These are phyloP conservation scores for Hypoxylon fragiforme DNA, from an alignment of 495 filamentous ascomycete species.

Conservation along the genomic window DNA sequence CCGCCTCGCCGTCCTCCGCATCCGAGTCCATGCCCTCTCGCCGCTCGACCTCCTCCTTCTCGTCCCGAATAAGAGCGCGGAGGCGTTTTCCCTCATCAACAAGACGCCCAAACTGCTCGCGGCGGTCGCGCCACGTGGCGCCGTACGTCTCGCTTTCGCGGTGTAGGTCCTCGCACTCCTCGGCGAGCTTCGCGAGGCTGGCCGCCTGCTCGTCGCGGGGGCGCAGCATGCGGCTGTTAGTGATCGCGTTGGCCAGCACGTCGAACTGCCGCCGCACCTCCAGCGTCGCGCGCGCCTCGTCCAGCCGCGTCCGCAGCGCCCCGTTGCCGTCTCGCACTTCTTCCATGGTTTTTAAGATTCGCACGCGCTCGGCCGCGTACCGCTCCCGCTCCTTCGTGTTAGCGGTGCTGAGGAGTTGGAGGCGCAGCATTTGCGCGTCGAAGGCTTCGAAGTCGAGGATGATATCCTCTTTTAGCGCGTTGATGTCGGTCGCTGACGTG, in stretches of 20 bases:
- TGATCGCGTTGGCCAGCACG: slow-evolving; percentile 83
- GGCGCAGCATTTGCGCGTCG: slow-evolving; percentile 74
- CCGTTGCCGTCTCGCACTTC: slow-evolving; percentile 75
- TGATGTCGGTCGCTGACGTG: slow-evolving; percentile 49
- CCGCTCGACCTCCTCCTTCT: slow-evolving; percentile 84
- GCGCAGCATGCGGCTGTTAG: slow-evolving; percentile 73
- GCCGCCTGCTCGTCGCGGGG: slow-evolving; percentile 80
- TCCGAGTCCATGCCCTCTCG: slow-evolving; percentile 82
- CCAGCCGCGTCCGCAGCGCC: slow-evolving; percentile 69
- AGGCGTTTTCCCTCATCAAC: slow-evolving; percentile 89
- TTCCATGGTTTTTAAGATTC: slow-evolving; percentile 74
- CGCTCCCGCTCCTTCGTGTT: slow-evolving; percentile 84
- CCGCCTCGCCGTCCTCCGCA: slow-evolving; percentile 66
- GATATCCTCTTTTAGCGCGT: slow-evolving; percentile 76
- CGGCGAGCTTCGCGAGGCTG: slow-evolving; percentile 76
- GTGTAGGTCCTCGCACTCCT: slow-evolving; percentile 86
- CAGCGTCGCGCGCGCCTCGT: slow-evolving; percentile 73
- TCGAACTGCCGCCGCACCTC: slow-evolving; percentile 84
- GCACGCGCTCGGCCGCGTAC: slow-evolving; percentile 77
- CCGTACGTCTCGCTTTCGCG: slow-evolving; percentile 80
- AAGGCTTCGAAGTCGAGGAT: slow-evolving; percentile 89
- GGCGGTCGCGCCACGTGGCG: slow-evolving; percentile 79
- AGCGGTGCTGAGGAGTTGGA: slow-evolving; percentile 82
- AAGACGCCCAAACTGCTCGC: slow-evolving; percentile 87
- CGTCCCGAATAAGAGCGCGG: slow-evolving; percentile 83